These are phyloP conservation scores for Prunus armeniaca DNA, from an alignment of 306 rosid species.

Conservation along the genomic window DNA sequence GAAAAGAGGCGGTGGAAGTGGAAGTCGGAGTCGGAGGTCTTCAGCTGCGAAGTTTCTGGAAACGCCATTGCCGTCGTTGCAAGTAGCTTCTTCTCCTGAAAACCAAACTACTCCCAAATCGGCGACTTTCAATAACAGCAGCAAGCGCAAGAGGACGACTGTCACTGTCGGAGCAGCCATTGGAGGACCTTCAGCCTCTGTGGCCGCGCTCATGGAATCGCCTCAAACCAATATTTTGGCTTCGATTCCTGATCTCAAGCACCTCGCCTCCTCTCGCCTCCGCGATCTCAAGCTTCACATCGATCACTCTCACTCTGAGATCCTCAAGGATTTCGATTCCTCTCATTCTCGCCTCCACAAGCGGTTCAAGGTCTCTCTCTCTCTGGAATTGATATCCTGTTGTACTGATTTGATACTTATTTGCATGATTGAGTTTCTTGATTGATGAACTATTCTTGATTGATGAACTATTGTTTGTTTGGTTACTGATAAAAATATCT, in stretches of 20 bases:
- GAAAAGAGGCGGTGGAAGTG: constrained; percentile 46
- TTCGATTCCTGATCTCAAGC: constrained; percentile 71
- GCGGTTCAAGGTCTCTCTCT: constrained; percentile 64
- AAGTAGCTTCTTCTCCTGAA: constrained; percentile 43
- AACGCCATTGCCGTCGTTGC: constrained; percentile 55
- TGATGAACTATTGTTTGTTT: constrained; percentile 3
- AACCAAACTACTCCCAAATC: constrained; percentile 54
- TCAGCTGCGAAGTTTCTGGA: constrained; percentile 53
- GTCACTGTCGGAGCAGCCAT: constrained; percentile 26
- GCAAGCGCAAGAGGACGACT: constrained; percentile 20
- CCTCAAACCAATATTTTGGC: constrained; percentile 31
- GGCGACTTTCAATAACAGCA: constrained; percentile 44
- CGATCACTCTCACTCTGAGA: constrained; percentile 79
- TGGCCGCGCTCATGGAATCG: constrained; percentile 27
- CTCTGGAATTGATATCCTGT: background rate
- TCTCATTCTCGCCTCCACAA: constrained; percentile 71
- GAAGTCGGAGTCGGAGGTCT: constrained; percentile 38
- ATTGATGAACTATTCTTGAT: background rate
- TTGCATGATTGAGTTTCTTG: background rate
- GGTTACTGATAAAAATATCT: background rate
- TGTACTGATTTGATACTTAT: background rate
- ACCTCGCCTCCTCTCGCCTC: constrained; percentile 55
- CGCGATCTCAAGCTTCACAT: constrained; percentile 67
- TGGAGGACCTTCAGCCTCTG: constrained; percentile 10
- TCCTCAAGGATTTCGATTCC: constrained; percentile 73